phyloP scores from a whole-genome alignment of 495 filamentous ascomycete genomes.

The Polyplosphaeria fusca region DNA sequence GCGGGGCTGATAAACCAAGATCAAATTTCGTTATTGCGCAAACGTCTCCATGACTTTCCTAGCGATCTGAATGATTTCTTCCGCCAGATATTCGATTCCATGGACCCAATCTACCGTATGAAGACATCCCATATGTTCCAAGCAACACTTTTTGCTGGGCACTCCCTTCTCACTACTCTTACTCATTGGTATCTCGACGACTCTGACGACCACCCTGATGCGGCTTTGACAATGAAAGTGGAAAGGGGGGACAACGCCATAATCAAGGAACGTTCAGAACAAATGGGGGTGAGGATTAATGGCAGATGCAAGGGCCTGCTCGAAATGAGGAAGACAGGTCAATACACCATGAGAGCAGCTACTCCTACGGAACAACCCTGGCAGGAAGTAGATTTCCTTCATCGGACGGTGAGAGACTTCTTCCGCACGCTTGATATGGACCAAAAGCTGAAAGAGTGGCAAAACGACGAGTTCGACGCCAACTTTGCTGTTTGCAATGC shows the following conservation, averaged over 20 bases:
- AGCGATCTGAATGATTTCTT: conserved; percentile 26
- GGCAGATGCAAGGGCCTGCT: conserved; percentile 22
- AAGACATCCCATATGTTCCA: conserved; percentile 13
- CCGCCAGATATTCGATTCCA: conserved; percentile 13
- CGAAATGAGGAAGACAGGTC: no score
- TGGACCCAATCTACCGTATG: conserved; percentile 6
- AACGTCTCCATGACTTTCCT: conserved; percentile 17
- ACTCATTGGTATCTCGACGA: conserved; percentile 15
- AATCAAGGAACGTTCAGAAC: neutral
- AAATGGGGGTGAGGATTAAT: conserved; percentile 5
- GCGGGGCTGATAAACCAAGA: conserved; percentile 26
- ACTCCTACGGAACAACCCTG: no score
- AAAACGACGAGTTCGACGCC: no score
- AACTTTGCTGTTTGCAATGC: no score
- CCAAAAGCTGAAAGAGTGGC: no score
- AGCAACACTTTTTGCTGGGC: neutral
- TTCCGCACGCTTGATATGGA: no score
- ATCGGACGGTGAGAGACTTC: no score
- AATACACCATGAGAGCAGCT: no score
- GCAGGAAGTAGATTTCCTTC: no score
- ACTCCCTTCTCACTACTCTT: neutral
- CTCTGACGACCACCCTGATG: conserved; percentile 1
- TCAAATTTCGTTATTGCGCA: conserved; percentile 13
- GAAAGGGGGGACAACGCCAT: neutral
- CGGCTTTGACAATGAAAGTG: neutral